Conservation (phyloP, 345 rosid species). For the Eutrema heterophyllum region DNA sequence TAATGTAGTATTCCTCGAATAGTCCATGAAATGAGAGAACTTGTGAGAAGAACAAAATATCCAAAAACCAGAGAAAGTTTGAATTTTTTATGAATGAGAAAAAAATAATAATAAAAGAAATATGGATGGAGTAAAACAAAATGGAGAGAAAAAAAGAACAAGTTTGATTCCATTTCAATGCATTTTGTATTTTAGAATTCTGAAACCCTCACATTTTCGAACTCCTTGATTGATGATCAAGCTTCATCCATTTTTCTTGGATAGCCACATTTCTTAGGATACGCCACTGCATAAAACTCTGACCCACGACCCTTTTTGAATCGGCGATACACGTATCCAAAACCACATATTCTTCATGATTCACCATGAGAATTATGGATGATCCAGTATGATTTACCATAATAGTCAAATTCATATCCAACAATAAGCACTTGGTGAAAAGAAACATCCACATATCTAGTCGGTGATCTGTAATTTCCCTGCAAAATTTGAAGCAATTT, state of each 20-base stretch:
- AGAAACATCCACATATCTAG: not conserved
- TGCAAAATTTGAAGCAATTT: not conserved
- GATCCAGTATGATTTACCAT: not conserved
- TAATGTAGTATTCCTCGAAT: no score
- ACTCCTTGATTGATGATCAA: not conserved
- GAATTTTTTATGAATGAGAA: no score
- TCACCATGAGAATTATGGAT: not conserved
- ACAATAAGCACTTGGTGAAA: not conserved
- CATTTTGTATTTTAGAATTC: no score
- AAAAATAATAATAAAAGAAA: no score
- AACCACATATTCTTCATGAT: not conserved
- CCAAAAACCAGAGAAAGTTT: no score
- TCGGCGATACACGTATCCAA: not conserved
- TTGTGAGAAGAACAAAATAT: no score
- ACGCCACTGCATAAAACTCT: not conserved
- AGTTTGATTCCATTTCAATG: no score
- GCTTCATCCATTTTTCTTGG: not conserved
- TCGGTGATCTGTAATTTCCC: not conserved
- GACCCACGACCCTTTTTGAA: not conserved
- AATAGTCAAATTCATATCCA: not conserved
- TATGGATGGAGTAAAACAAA: no score
- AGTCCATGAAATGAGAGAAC: no score
- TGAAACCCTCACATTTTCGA: not conserved
- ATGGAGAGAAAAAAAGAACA: no score
- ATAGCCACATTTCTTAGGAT: not conserved